phyloP scores from a whole-genome alignment of 225 moss, liverwort and hornwort species.

The Bryoerythrophyllum caledonicum region DNA sequence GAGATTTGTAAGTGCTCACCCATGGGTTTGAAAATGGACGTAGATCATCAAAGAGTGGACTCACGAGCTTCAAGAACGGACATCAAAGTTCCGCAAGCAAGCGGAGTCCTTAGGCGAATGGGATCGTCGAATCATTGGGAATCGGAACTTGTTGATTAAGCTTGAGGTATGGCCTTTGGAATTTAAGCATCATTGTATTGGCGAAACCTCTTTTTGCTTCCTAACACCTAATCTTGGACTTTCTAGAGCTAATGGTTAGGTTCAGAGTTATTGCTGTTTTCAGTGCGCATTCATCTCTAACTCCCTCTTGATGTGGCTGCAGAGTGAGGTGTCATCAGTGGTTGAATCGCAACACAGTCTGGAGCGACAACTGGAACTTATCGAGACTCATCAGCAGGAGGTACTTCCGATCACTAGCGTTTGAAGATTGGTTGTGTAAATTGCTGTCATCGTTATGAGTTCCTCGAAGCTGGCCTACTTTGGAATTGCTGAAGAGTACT shows the following conservation, averaged over 20 bases:
- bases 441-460: background rate
- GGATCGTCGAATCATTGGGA: slow-evolving; percentile 92
- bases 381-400: slow-evolving; percentile 96
- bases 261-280: background rate
- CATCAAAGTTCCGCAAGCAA: slow-evolving; percentile 86
- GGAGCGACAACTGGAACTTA: slow-evolving; percentile 91
- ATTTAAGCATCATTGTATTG: background rate
- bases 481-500: slow-evolving; percentile 2
- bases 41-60: slow-evolving; percentile 96
- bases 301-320: slow-evolving; percentile 18
- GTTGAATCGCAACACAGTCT: slow-evolving; percentile 96
- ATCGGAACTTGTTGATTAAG: slow-evolving; percentile 87
- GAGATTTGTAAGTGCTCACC: slow-evolving; percentile 5
- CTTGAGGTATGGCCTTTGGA: slow-evolving; percentile 61
- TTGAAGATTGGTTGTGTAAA: slow-evolving; percentile 3
- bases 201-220: background rate
- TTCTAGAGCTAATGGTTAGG: slow-evolving; percentile 5
- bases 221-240: background rate
- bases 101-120: slow-evolving; percentile 93
- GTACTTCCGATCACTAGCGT: slow-evolving; percentile 26
- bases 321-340: slow-evolving; percentile 94
- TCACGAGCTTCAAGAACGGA: slow-evolving; percentile 87
- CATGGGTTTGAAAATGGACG: background rate
- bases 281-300: background rate
- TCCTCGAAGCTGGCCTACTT: background rate